Conservation (phyloP, 495 filamentous ascomycete genomes). For the Aspergillus indologenus region DNA sequence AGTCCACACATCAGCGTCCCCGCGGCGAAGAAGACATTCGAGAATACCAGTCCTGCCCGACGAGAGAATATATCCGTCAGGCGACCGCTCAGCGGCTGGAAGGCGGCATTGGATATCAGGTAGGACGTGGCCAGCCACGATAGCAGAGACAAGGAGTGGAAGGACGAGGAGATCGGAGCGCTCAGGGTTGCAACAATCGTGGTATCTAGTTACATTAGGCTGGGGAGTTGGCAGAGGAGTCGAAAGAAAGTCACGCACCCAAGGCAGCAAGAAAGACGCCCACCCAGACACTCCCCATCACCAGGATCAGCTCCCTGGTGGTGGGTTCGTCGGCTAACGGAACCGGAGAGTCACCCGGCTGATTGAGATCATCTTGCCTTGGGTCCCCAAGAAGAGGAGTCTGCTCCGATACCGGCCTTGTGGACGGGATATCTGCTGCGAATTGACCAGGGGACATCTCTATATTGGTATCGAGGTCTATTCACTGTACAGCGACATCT, state of each 20-base stretch:
- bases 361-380: constrained; percentile 15
- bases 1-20: constrained; percentile 87
- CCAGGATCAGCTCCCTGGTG: constrained; percentile 41
- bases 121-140: constrained; percentile 92
- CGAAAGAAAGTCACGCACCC: constrained; percentile 31
- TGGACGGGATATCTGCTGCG: constrained; percentile 10
- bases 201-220: constrained; percentile 48
- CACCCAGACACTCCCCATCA: constrained; percentile 58
- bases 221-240: background rate
- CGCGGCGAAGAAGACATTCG: constrained; percentile 73
- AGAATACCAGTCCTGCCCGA: constrained; percentile 71
- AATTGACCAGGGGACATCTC: constrained; percentile 12
- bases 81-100: constrained; percentile 79
- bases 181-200: constrained; percentile 85
- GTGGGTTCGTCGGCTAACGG: constrained; percentile 37
- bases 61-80: constrained; percentile 88
- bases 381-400: constrained; percentile 38
- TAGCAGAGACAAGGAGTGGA: constrained; percentile 76
- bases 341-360: constrained; percentile 19
- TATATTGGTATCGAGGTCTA: background rate
- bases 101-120: constrained; percentile 84
- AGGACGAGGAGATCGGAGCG: constrained; percentile 80
- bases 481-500: background rate
- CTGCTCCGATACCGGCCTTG: constrained; percentile 33
- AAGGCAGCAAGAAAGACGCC: constrained; percentile 83